These are phyloP conservation scores for Saturnispora silvae DNA, from an alignment of 805 yeast genomes.

Conservation along the genomic window DNA sequence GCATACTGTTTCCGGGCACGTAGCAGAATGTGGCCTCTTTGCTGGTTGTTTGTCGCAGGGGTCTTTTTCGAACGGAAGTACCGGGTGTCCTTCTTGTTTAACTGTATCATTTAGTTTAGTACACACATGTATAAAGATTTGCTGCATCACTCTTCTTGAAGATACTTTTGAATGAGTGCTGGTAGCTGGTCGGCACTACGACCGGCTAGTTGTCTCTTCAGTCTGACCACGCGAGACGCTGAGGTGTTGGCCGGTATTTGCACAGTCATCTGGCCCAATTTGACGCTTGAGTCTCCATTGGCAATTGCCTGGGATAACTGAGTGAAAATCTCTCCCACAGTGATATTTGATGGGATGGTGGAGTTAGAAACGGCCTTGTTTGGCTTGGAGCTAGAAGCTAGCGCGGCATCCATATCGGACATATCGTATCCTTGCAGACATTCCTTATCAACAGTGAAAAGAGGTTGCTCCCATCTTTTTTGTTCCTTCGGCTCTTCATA, in stretches of 20 bases:
- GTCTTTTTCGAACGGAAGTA: too few relatives aligned
- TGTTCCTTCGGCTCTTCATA: constrained; percentile 88
- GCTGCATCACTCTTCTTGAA: neutral
- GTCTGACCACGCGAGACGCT: constrained; percentile 1
- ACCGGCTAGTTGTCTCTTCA: constrained; percentile 4
- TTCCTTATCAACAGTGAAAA: constrained; percentile 56
- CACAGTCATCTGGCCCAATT: neutral
- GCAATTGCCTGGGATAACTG: constrained; percentile 1
- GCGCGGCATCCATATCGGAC: constrained; percentile 50
- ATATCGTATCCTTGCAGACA: constrained; percentile 43
- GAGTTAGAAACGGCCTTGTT: constrained; percentile 7
- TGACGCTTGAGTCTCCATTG: neutral
- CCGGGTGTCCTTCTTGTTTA: too few relatives aligned
- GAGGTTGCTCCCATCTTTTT: constrained; percentile 90
- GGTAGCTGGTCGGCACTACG: constrained; percentile 1
- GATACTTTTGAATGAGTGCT: constrained; percentile 5
- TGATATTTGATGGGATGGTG: constrained; percentile 4
- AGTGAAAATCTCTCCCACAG: neutral
- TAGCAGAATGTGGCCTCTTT: too few relatives aligned
- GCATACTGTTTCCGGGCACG: too few relatives aligned
- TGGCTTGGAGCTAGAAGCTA: constrained; percentile 4
- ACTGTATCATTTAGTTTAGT: too few relatives aligned
- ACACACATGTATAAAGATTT: neutral
- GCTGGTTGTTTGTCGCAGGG: too few relatives aligned
- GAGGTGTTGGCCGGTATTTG: constrained; percentile 4